Conservation (phyloP, 257 asterid species). For the Lithospermum erythrorhizon region DNA sequence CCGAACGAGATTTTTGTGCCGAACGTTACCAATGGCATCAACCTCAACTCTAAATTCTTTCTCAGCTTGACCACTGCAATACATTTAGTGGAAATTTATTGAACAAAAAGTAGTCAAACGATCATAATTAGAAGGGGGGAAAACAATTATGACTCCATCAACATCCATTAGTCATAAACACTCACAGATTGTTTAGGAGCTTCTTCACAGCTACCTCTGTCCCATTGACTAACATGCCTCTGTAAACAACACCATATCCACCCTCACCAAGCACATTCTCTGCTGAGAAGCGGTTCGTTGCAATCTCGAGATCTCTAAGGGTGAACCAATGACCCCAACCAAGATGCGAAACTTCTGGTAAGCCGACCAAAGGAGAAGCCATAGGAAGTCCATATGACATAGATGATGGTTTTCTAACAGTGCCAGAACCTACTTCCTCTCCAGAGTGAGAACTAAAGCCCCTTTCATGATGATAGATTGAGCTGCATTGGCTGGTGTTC, state of each 20-base stretch:
- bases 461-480: constrained; percentile 55
- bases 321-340: constrained; percentile 99
- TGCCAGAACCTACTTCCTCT: constrained; percentile 78
- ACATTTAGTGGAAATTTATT: background rate
- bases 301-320: constrained; percentile 82
- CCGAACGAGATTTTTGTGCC: constrained; percentile 90
- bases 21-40: constrained; percentile 94
- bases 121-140: constrained; percentile 6
- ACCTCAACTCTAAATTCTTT: constrained; percentile 93
- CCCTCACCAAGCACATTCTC: constrained; percentile 87
- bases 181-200: constrained; percentile 92
- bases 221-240: constrained; percentile 75
- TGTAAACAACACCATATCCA: constrained; percentile 88
- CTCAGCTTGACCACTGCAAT: constrained; percentile 90
- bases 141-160: constrained; percentile 1
- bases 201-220: constrained; percentile 94
- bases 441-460: constrained; percentile 82
- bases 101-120: constrained; percentile 2
- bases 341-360: constrained; percentile 90
- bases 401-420: constrained; percentile 45
- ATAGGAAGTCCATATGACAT: constrained; percentile 46
- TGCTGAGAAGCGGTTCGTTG: constrained; percentile 68
- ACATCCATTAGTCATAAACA: constrained; percentile 16
- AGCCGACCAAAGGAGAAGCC: constrained; percentile 84
- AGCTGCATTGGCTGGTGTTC: constrained; percentile 77